A percentile compares a stretch with the other conserved stretches of the same genome.
Conservation (phyloP, 2,329 filamentous ascomycete genomes). For the Mariannaea sp. region DNA sequence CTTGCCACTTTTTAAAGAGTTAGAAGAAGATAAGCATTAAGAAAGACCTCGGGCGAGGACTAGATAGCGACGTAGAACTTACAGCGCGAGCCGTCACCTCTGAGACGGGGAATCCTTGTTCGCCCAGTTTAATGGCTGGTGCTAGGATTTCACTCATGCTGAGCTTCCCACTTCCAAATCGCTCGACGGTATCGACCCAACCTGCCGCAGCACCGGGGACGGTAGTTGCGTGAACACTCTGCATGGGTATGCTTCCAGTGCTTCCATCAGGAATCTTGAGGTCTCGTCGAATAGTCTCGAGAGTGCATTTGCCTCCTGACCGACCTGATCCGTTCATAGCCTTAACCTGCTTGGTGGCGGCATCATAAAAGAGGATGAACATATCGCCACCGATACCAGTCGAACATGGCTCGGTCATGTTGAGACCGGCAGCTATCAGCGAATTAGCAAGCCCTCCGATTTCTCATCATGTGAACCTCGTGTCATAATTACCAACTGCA, state of each 20-base stretch:
- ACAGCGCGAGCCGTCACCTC: slow-evolving; percentile 75
- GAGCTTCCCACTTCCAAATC: slow-evolving; percentile 87
- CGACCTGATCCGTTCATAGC: slow-evolving; percentile 95
- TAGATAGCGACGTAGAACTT: slow-evolving; percentile 47
- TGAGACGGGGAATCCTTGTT: slow-evolving; percentile 87
- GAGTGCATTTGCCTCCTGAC: slow-evolving; percentile 68
- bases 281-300: slow-evolving; percentile 72
- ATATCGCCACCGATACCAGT: slow-evolving; percentile 97
- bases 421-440: slow-evolving; percentile 80
- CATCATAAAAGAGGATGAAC: slow-evolving; percentile 93
- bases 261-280: slow-evolving; percentile 67
- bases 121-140: slow-evolving; percentile 83
- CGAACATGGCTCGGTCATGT: slow-evolving; percentile 89
- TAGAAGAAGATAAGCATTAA: neutral
- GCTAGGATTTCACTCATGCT: slow-evolving; percentile 75
- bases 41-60: too few species aligned
- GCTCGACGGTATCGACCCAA: slow-evolving; percentile 87
- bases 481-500: slow-evolving; percentile 74
- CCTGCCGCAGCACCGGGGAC: slow-evolving; percentile 90
- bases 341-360: slow-evolving; percentile 77
- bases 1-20: slow-evolving; percentile 70
- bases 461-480: neutral
- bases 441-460: neutral
- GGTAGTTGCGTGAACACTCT: slow-evolving; percentile 80
- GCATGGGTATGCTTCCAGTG: slow-evolving; percentile 68